These are phyloP conservation scores for Pisolithus microcarpus DNA, from an alignment of 768 basidiomycete species.

Conservation along the genomic window DNA sequence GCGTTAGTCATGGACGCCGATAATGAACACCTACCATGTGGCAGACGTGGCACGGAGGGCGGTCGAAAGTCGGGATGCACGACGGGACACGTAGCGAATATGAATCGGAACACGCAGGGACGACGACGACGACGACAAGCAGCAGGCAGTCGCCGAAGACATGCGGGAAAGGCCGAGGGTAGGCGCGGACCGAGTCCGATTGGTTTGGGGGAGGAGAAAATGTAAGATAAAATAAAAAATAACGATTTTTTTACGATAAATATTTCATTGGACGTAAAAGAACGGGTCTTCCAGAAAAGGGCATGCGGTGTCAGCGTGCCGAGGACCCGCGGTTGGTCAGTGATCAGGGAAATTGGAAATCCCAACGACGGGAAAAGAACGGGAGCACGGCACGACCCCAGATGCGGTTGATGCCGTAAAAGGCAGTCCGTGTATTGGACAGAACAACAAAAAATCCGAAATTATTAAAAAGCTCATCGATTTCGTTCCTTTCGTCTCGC, in stretches of 20 bases:
- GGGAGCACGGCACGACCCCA: conserved; percentile 23
- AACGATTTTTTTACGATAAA: background rate
- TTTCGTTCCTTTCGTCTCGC: conserved; percentile 9
- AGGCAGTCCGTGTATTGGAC: background rate
- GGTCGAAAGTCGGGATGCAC: too few species aligned
- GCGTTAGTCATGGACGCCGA: background rate
- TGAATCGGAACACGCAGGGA: conserved; percentile 4
- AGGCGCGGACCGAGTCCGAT: background rate
- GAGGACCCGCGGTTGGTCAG: conserved; percentile 30
- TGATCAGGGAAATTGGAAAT: conserved; percentile 25
- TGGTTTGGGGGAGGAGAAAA: background rate
- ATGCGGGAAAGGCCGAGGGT: background rate
- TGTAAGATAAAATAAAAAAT: background rate
- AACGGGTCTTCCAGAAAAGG: background rate
- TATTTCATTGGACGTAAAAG: conserved; percentile 1
- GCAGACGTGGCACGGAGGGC: too few species aligned
- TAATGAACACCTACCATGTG: background rate
- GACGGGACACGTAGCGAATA: too few species aligned
- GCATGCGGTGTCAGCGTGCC: conserved; percentile 8
- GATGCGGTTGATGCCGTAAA: conserved; percentile 9
- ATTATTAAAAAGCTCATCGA: conserved; percentile 23
- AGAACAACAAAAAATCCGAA: too few species aligned
- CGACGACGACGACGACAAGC: background rate
- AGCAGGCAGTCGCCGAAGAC: background rate
- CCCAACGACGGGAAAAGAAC: conserved; percentile 10